Evolutionary conservation across 345 rosid genomes (phyloP), one percentile per base, ranked within the genome.

Genomic region (Aegle marmelos): DNA sequence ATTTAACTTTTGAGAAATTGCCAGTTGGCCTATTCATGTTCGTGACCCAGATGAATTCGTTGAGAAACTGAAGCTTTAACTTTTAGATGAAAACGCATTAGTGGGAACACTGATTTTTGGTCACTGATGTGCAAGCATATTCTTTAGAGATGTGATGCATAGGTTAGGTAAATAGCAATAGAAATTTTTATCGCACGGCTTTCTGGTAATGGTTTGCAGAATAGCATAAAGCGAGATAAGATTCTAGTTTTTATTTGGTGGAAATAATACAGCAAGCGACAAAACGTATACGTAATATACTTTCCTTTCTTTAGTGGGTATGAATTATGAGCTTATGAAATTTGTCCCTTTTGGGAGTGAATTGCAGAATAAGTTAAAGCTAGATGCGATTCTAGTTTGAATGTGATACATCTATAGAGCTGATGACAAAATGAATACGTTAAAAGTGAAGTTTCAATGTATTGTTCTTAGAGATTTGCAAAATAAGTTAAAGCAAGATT

Each of bases 361-460:
- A 61, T 60, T 74, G 39, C 56, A 74, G 79, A 58, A 68, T 77
- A 71, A 50, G 63, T 78, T 78, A 71, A 31, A 78, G 80, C 22
- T 71, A 53, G 70, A 48, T 68, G 60, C 16, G 79, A 34, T 76
- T 65, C 79, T 25, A 9, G 64, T 76, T 41, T 78, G 83, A 78
- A 57, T 67, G 79, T 0, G 22, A 71, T 48, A 56, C 50, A 45
- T 68, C 37, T 73, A 22, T 11, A 75, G 36, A 75, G 36, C 30
- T 21, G 34, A 45, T 33, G 39, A 68, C 63, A 79, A 59, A 76
- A 68, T 64, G 79, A 77, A 30, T n/a, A 39, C 2, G 70, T 65
- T 76, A 64, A 28, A 21, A 21, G 54, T 68, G 13, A 70, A 41
- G 39, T 21, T 61, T n/a, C 7, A 21, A 16, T 33, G 30, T 62